Evolutionary conservation across 1,284 basidiomycete genomes (phyloP).

Genomic region (Malassezia brasiliensis): DNA sequence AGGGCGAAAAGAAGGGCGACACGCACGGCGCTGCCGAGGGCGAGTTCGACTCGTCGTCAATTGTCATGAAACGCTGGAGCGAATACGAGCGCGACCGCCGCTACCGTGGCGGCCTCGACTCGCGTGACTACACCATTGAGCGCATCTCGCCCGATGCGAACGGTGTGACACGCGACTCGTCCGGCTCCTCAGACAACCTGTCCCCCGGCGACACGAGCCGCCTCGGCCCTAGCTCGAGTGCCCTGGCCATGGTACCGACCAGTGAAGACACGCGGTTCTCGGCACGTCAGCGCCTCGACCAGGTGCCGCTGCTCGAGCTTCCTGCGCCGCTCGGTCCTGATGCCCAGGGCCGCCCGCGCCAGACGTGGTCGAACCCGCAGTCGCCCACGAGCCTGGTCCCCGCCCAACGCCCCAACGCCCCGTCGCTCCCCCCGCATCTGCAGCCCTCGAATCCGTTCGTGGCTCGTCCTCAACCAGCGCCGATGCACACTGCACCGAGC

Average conservation of each 20-base stretch:
- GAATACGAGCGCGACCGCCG: constrained; percentile 94
- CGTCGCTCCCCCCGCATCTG: background rate
- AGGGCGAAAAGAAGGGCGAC: constrained; percentile 42
- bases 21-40: constrained; percentile 54
- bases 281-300: constrained; percentile 30
- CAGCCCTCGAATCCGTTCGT: background rate
- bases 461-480: background rate
- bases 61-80: constrained; percentile 98
- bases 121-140: constrained; percentile 62
- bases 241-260: background rate
- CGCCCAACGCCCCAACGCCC: background rate
- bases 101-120: constrained; percentile 76
- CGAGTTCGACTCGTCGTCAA: constrained; percentile 87
- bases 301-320: constrained; percentile 44
- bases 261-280: constrained; percentile 1
- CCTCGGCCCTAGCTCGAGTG: constrained; percentile 9
- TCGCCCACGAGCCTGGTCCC: background rate
- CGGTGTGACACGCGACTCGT: constrained; percentile 33
- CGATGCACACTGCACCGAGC: background rate
- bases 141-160: constrained; percentile 34
- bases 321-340: constrained; percentile 44
- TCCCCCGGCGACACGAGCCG: constrained; percentile 4
- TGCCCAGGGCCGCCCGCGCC: constrained; percentile 2
- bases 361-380: background rate
- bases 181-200: constrained; percentile 13